Conservation (phyloP, 306 rosid genomes). For the Cucurbita argyrosperma region DNA sequence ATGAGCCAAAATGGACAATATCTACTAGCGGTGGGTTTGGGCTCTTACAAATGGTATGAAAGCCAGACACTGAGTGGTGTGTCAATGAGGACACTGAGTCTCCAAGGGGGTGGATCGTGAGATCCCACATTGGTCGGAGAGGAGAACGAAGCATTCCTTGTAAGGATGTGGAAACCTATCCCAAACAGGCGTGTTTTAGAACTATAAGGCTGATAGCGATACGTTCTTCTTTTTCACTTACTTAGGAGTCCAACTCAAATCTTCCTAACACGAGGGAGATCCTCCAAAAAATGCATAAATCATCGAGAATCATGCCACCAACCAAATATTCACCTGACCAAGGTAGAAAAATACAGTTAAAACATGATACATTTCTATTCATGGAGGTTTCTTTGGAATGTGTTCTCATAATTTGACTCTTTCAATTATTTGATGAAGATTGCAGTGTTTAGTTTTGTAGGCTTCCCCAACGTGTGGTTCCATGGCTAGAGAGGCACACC, state of each 20-base stretch:
- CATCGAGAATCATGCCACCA: background rate
- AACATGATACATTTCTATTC: background rate
- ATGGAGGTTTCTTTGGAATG: background rate
- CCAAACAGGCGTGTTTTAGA: too few species aligned
- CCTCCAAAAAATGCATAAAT: background rate
- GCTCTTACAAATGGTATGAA: too few species aligned
- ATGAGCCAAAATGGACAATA: too few species aligned
- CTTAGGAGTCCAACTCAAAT: background rate
- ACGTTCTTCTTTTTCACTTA: background rate
- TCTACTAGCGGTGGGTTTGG: too few species aligned
- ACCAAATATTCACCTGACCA: background rate
- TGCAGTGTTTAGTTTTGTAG: background rate
- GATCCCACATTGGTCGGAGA: too few species aligned
- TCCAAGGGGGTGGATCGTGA: too few species aligned
- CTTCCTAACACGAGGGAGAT: background rate
- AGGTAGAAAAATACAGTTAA: background rate
- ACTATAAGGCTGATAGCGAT: too few species aligned
- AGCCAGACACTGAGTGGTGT: too few species aligned
- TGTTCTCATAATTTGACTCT: background rate
- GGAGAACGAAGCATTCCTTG: too few species aligned
- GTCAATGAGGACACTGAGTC: too few species aligned
- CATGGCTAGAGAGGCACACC: background rate
- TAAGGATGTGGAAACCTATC: too few species aligned
- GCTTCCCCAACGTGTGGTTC: slow-evolving; percentile 3
- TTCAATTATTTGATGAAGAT: slow-evolving; percentile 5